phyloP scores from a whole-genome alignment of 179 eudicot species.

The Spinacia oleracea region DNA sequence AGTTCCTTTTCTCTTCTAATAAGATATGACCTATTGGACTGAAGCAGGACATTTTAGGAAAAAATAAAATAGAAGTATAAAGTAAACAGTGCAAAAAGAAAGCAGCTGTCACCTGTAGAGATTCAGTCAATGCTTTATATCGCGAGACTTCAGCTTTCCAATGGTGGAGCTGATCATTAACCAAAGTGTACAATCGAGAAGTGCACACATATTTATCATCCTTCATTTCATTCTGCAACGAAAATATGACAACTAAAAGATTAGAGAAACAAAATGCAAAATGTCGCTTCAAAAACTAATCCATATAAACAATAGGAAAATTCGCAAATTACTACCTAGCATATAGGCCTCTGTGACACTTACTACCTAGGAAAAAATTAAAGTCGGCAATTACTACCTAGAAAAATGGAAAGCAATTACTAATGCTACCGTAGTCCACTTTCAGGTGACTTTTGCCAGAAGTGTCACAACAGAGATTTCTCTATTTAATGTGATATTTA shows the following conservation, averaged over 20 bases:
- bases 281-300: slow-evolving; percentile 2
- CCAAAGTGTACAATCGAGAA: slow-evolving; percentile 71
- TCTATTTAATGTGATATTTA: no score
- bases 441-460: no score
- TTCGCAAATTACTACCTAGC: no score
- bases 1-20: slow-evolving; percentile 82
- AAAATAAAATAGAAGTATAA: slow-evolving; percentile 14
- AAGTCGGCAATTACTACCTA: no score
- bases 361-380: no score
- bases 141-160: slow-evolving; percentile 78
- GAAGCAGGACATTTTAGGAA: slow-evolving; percentile 35
- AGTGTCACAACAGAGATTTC: no score
- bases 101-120: slow-evolving; percentile 67
- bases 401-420: no score
- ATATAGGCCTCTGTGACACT: no score
- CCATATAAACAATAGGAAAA: not conserved
- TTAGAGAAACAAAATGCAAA: slow-evolving; percentile 5
- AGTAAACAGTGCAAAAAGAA: slow-evolving; percentile 17
- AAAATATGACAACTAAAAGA: slow-evolving; percentile 9
- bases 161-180: slow-evolving; percentile 86
- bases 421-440: no score
- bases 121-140: slow-evolving; percentile 61
- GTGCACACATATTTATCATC: slow-evolving; percentile 63
- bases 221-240: slow-evolving; percentile 62
- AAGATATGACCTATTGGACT: slow-evolving; percentile 75